Base-by-base conservation (phyloP, 192 early-diverging fungal species). In the Coemansia sp. region DNA sequence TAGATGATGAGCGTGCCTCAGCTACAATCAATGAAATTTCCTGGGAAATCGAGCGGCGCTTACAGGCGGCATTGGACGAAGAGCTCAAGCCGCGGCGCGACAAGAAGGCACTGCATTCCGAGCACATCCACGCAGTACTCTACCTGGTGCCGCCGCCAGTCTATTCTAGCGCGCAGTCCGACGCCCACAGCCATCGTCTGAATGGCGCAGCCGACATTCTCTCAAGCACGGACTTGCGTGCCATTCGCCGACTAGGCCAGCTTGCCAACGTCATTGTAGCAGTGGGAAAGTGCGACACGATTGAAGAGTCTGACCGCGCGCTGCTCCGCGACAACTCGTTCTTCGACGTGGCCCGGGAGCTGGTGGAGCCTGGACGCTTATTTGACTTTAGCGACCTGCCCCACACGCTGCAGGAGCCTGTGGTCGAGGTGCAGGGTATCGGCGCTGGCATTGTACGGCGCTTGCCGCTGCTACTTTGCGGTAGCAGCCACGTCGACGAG, bases 121-220 rank as follows among this genome's bases (percentile, higher is more conserved):
- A 61, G 25, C 78, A 68, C 48, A 56, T 79, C 7, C 78, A 81
- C 25, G 68, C 69, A 0, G 56, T 81, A 2, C 21, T 81, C 4
- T 81, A 81, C 30, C 24, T 81, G 54, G 48, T 81, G 2, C 65
- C 78, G 48, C 72, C 78, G 58, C 78, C 78, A 0, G 78, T 71
- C 7, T 68, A 67, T 21, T 50, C 65, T 30, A 74, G 68, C 59
- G 34, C 58, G 0, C 24, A 44, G n/a, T 71, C 72, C 2, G 72
- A 80, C 58, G 64, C 71, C 8, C 62, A 51, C 49, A 58, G 62
- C 58, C 77, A 74, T 19, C 64, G 72, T 3, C 31, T 67, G 31
- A 63, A 74, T 22, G 27, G 50, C 3, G 66, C 70, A 7, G 64
- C 54, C 10, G 67, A 82, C 10, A 49, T 76, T 14, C 44, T 82